Base-by-base conservation (phyloP, 805 yeast genomes). In the Monosporozyma yasuniensis region DNA sequence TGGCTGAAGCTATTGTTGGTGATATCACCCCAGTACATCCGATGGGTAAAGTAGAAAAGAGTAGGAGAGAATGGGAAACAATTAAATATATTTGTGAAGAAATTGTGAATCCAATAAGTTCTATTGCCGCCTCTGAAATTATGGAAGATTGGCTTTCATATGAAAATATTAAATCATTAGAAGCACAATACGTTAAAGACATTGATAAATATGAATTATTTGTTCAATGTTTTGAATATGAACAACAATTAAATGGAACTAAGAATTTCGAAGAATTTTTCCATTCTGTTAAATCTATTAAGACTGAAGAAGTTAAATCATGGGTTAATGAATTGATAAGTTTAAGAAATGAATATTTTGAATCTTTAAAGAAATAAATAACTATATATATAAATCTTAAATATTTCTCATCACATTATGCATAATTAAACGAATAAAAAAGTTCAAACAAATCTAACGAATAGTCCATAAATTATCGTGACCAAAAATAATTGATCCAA, bases 1-100 rank as follows among this genome's bases (percentile, higher is more conserved):
- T 91, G 59, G 96, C 98, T 10, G 99, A 91, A 72, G 67, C 90
- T 3, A 71, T 91, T 27, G 98, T 91, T 12, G 99, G 99, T 30
- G 99, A 91, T 65, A 87, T 91, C 47, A 89, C 96, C 1, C 93
- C 99, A 59, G 67, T 78, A 65, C 86, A 89, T 69, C 61, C 76
- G 52, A 78, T 90, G 28, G 72, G 80, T 44, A 88, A 89, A 64
- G 72, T 69, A 14, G 98, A 91, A 64, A 91, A 91, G 66, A 93
- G 86, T 65, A 74, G 84, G 51, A 73, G 97, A 50, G 98, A 91
- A 62, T 74, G 72, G 37, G 80, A 68, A 23, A 80, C 97, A 1
- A 85, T 91, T 56, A 61, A 76, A 39, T 89, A 82, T 61, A 63
- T 91, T 47, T 65, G 82, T 30, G 71, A 74, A 1, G 64, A 63